A percentile compares a stretch with the other conserved stretches of the same genome.
Conservation (phyloP, 1,139 yeast species). For the Blastobotrys indianensis region DNA sequence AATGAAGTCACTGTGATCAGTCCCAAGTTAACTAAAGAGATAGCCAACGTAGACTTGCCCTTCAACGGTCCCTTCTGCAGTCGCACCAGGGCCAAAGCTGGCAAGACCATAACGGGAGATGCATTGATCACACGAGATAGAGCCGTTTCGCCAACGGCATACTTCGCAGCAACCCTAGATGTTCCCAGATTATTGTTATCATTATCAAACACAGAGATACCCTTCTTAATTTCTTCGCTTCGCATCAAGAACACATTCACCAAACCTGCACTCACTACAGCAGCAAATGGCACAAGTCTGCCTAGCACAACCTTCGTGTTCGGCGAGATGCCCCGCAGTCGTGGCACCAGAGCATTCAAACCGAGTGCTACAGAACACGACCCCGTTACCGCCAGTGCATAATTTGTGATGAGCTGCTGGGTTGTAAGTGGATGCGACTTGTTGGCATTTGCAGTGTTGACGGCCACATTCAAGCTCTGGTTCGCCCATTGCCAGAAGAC, state of each 20-base stretch:
- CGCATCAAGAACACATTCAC: constrained; percentile 94
- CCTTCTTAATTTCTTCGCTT: constrained; percentile 85
- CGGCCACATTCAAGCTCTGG: constrained; percentile 93
- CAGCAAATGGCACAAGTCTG: constrained; percentile 93
- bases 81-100: constrained; percentile 75
- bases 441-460: constrained; percentile 92
- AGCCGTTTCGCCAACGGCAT: constrained; percentile 97
- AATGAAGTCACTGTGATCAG: constrained; percentile 80
- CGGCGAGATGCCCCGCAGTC: constrained; percentile 61
- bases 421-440: constrained; percentile 87
- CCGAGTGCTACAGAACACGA: constrained; percentile 96
- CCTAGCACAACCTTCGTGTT: constrained; percentile 65
- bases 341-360: constrained; percentile 79
- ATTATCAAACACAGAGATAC: constrained; percentile 70
- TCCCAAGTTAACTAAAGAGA: constrained; percentile 71
- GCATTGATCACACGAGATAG: constrained; percentile 92
- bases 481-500: constrained; percentile 96
- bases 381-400: constrained; percentile 84
- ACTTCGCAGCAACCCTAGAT: constrained; percentile 78
- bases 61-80: constrained; percentile 65
- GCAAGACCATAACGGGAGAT: constrained; percentile 94
- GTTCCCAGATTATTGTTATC: constrained; percentile 54
- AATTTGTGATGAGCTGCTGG: constrained; percentile 67
- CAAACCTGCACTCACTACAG: constrained; percentile 93
- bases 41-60: constrained; percentile 45